A percentile compares a stretch with the other conserved stretches of the same genome.
Evolutionary conservation across 2,329 filamentous ascomycete species (phyloP).

Genomic region (Macrophomina pseudophaseolina): DNA sequence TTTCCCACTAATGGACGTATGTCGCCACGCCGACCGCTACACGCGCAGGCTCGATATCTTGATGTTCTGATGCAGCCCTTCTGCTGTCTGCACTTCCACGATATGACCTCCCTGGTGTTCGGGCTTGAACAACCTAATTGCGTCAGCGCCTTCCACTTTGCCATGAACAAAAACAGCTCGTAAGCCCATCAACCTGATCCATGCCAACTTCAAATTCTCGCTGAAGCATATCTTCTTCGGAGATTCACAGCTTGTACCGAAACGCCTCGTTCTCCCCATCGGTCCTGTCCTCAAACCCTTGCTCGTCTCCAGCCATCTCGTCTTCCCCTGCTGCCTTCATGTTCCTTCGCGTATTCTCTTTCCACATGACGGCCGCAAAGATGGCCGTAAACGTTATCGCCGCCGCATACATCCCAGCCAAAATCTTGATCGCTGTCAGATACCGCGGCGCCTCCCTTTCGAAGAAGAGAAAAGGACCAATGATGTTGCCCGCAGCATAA

Average conservation of each 20-base stretch:
- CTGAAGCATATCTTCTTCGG: not conserved
- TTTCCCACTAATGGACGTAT: no score
- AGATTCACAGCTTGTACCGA: constrained; percentile 32
- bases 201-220: not conserved
- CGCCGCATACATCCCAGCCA: constrained; percentile 52
- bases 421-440: constrained; percentile 49
- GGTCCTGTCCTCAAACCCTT: constrained; percentile 52
- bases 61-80: no score
- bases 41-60: no score
- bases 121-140: no score
- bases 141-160: no score
- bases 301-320: constrained; percentile 53
- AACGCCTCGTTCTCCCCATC: constrained; percentile 41
- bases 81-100: no score
- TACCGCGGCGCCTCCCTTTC: constrained; percentile 50
- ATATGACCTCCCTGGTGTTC: no score
- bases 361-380: constrained; percentile 38
- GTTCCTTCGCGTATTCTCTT: constrained; percentile 41
- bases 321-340: constrained; percentile 34
- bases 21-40: no score
- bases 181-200: not conserved
- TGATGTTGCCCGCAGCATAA: constrained; percentile 46
- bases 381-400: constrained; percentile 44
- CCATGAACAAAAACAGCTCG: no score
- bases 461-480: constrained; percentile 50